Evolutionary conservation across 2,329 filamentous ascomycete genomes (phyloP).

Genomic region (Clathrospora elynae): DNA sequence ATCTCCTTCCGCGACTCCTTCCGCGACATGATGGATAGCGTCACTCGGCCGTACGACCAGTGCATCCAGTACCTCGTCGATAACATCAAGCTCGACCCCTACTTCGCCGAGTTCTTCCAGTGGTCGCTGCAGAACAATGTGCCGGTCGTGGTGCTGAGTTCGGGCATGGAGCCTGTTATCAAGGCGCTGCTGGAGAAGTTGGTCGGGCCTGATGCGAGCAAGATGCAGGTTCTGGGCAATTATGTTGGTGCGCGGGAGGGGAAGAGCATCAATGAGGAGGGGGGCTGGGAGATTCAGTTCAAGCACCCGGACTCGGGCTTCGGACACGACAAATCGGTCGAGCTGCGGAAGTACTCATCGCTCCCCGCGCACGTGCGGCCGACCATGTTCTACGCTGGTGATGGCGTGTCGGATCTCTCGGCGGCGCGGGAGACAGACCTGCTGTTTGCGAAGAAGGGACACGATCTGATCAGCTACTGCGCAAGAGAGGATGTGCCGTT

Average conservation of each 20-base stretch:
- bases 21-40: slow-evolving; percentile 87
- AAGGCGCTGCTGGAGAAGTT: slow-evolving; percentile 78
- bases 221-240: slow-evolving; percentile 92
- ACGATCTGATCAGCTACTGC: slow-evolving; percentile 87
- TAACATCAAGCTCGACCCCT: slow-evolving; percentile 86
- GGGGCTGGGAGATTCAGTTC: slow-evolving; percentile 86
- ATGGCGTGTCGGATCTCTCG: slow-evolving; percentile 45
- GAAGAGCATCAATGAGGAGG: slow-evolving; percentile 79
- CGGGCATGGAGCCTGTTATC: slow-evolving; percentile 93
- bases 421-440: slow-evolving; percentile 92
- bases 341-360: slow-evolving; percentile 83
- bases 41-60: slow-evolving; percentile 77
- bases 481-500: slow-evolving; percentile 84
- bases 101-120: slow-evolving; percentile 84
- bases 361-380: slow-evolving; percentile 72
- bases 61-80: slow-evolving; percentile 78
- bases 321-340: slow-evolving; percentile 95
- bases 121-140: slow-evolving; percentile 84
- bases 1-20: slow-evolving; percentile 82
- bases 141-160: slow-evolving; percentile 88
- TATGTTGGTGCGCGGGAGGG: slow-evolving; percentile 70
- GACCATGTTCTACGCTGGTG: slow-evolving; percentile 86
- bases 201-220: slow-evolving; percentile 75
- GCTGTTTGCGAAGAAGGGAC: slow-evolving; percentile 89
- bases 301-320: slow-evolving; percentile 82